Conservation (phyloP, 129 eudicot species). For the Pulicaria dysenterica region DNA sequence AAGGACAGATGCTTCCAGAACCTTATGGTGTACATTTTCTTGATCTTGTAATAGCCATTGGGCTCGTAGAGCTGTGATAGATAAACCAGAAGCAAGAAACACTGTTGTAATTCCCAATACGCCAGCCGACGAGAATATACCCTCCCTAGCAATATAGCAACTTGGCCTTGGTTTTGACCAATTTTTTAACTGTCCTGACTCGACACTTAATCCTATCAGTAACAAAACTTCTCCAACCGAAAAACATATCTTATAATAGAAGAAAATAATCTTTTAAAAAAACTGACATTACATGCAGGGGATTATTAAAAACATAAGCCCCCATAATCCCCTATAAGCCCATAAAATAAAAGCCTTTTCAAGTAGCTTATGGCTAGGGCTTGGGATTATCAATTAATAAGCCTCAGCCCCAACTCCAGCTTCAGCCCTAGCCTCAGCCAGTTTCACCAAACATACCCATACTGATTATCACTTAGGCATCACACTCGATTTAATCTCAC, state of each 20-base stretch:
- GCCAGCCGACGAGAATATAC: conserved; percentile 79
- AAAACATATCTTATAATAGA: conserved; percentile 54
- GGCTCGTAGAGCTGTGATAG: conserved; percentile 60
- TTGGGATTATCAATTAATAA: too few species aligned
- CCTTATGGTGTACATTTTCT: conserved; percentile 48
- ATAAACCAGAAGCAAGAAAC: conserved; percentile 67
- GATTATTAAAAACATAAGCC: too few species aligned
- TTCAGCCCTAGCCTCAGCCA: too few species aligned
- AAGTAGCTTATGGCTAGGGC: too few species aligned
- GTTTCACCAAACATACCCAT: too few species aligned
- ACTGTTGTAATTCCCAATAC: conserved; percentile 67
- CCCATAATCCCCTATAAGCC: too few species aligned
- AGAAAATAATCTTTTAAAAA: neutral
- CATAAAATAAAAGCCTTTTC: too few species aligned
- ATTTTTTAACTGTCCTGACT: conserved; percentile 74
- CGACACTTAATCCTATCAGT: conserved; percentile 71
- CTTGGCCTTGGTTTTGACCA: conserved; percentile 54
- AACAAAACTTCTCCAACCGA: conserved; percentile 70
- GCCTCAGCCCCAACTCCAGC: too few species aligned
- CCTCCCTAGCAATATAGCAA: conserved; percentile 58
- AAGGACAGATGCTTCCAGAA: conserved; percentile 52
- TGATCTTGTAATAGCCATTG: conserved; percentile 48
- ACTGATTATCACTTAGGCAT: too few species aligned
- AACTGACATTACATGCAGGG: too few species aligned
- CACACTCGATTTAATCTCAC: too few species aligned